Base-by-base conservation (phyloP, 2,329 filamentous ascomycete species). In the Geosmithia flava region DNA sequence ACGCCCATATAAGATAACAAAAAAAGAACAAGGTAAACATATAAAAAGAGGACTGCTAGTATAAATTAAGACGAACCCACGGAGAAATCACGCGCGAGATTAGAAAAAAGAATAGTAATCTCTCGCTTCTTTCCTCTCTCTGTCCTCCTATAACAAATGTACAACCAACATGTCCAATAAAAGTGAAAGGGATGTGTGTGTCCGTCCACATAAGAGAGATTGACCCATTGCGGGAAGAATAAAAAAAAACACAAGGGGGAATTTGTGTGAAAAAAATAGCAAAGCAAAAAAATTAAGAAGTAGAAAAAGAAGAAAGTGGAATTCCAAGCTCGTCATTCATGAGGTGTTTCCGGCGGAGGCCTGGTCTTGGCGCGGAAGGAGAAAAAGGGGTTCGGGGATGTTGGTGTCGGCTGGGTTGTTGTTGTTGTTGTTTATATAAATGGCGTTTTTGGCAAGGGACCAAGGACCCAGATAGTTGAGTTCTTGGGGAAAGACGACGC, bases 241-340 rank as follows among this genome's bases (percentile, higher is more conserved):
- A 11, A 33, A 33, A 49, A 20, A 42, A 49, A 54, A 56, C 40
- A 33, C 47, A 48, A 51, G 19, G 30, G 15, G 20, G 52, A 54
- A 52, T 47, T 55, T 52, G 40, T 47, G 45, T 37, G 40, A 27
- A 30, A 19, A 20, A 7, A 30, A 29, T 2, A 37, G 7, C 23
- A 16, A 8, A 20, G 41, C 4, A 19, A 5, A 20, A 16, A 37
- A 13, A 19, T 3, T 2, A 20, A 11, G 37, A 40, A 16, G 16
- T 11, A 20, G 2, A 41, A 13, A 37, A 37, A 37, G 33, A 37
- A 37, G 11, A 37, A 20, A 3, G 1, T 5, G 15, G 33, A 37
- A 37, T 37, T 37, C 33, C 33, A 44, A 44, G n/a, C 42, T 44
- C 42, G 27, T 44, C 33, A 37, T 37, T 37, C 33, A 37, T 37